Base-by-base conservation (phyloP, 2,329 filamentous ascomycete species). In the Ophiostoma perfectum region DNA sequence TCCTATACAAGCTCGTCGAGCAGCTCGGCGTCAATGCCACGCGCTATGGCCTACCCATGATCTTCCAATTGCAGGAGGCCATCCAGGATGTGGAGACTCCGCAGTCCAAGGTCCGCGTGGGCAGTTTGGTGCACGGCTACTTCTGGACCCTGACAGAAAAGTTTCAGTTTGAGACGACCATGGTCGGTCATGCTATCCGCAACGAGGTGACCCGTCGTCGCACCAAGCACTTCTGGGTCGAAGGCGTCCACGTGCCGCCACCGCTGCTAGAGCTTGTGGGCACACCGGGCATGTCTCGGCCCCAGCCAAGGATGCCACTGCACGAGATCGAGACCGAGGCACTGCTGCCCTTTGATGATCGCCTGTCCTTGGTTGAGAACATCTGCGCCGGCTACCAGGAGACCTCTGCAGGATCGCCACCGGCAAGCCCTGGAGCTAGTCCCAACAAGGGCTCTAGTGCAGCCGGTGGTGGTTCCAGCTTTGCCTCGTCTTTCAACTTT, bases 41-140 rank as follows among this genome's bases (percentile, higher is more conserved):
- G 5, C 86, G 89, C 69, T 90, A 86, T 73, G 92, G 93, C 0
- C 78, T 97, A 49, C 92, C 93, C 1, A 97, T 97, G 93, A 84
- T 97, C 11, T 88, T 96, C 77, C 86, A 90, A 63, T 83, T 98
- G 1, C 93, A 97, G 76, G 92, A 96, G 74, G 92, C 95, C 71
- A 90, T 95, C 44, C 83, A 86, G 68, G 84, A 86, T 7, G 81
- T 88, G 3, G 86, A 88, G 64, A 84, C 84, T 38, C 87, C 90
- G 0, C 77, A 86, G 58, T 85, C 89, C 42, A 95, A 94, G 75
- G 86, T 96, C 52, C 89, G 91, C 60, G 82, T 96, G 60, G 92
- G 91, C 42, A 93, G 90, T 75, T 80, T 98, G 68, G 91, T 94
- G 66, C 91, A 96, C 75, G 93, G 92, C 8, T 97, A 97, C 77